Conservation (phyloP, 495 filamentous ascomycete species). For the Tuber indicum region DNA sequence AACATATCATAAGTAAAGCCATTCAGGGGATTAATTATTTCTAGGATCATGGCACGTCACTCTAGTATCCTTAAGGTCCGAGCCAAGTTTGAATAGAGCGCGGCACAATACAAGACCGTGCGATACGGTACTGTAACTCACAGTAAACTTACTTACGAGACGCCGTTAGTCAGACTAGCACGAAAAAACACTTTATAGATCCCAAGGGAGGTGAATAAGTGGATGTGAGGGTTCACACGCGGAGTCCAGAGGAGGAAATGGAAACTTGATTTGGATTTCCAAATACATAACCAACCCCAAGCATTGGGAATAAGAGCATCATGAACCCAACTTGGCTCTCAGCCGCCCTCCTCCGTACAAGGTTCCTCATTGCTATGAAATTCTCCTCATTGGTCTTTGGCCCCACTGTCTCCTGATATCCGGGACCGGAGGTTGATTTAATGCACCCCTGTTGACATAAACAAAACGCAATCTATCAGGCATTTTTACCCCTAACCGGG, state of each 20-base stretch:
- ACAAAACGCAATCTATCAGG: background rate
- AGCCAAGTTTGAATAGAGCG: background rate
- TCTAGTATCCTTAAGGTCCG: background rate
- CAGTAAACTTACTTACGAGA: background rate
- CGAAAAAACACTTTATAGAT: background rate
- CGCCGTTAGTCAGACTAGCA: background rate
- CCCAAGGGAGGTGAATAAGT: background rate
- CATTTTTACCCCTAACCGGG: background rate
- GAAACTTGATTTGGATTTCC: background rate
- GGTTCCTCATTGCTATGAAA: background rate
- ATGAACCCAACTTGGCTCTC: background rate
- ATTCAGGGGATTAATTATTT: background rate
- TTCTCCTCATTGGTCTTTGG: background rate
- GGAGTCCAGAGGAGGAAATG: background rate
- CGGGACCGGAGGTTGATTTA: background rate
- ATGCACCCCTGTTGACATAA: background rate
- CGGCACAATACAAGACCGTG: background rate
- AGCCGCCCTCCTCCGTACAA: background rate
- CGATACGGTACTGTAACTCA: background rate
- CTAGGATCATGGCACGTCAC: background rate
- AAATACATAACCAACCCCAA: background rate
- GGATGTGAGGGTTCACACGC: background rate
- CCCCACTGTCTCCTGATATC: background rate
- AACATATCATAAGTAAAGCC: background rate
- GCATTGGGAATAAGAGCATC: background rate